Conservation (phyloP, 768 basidiomycete genomes). For the Goffeauzyma gilvescens region DNA sequence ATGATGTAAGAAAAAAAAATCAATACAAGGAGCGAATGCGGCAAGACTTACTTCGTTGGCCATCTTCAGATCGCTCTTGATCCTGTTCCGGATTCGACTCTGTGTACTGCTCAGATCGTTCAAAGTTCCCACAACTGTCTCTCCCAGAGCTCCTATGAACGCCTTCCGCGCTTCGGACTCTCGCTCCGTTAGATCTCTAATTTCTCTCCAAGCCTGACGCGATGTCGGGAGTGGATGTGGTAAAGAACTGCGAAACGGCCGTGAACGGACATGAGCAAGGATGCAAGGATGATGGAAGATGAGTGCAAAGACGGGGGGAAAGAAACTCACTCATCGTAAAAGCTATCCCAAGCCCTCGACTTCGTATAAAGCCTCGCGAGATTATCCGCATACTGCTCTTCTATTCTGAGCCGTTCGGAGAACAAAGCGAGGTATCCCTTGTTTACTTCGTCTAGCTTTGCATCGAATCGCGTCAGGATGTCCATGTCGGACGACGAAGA, state of each 20-base stretch:
- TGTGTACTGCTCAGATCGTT: constrained; percentile 62
- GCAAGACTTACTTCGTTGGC: constrained; percentile 36
- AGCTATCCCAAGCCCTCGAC: constrained; percentile 48
- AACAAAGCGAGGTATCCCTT: not conserved
- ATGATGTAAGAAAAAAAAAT: not conserved
- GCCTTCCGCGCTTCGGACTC: constrained; percentile 69
- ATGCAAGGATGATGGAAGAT: not conserved
- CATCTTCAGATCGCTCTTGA: constrained; percentile 75
- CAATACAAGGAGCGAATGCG: not conserved
- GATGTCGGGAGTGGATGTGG: constrained; percentile 37
- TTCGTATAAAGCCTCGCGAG: constrained; percentile 54
- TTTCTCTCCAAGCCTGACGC: constrained; percentile 64
- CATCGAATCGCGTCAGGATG: not conserved
- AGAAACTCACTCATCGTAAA: constrained; percentile 42
- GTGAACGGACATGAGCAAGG: no score
- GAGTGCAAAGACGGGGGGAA: not conserved
- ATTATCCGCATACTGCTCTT: constrained; percentile 64
- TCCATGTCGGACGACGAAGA: no score
- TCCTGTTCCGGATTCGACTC: constrained; percentile 72
- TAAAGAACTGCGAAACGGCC: constrained; percentile 42
- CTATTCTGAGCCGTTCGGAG: constrained; percentile 49
- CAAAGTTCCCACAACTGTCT: constrained; percentile 56
- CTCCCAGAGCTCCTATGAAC: constrained; percentile 49
- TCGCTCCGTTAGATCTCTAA: constrained; percentile 67
- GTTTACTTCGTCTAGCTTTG: not conserved